phyloP scores from a whole-genome alignment of 2,329 filamentous ascomycete genomes.

The Colletotrichum shisoi region DNA sequence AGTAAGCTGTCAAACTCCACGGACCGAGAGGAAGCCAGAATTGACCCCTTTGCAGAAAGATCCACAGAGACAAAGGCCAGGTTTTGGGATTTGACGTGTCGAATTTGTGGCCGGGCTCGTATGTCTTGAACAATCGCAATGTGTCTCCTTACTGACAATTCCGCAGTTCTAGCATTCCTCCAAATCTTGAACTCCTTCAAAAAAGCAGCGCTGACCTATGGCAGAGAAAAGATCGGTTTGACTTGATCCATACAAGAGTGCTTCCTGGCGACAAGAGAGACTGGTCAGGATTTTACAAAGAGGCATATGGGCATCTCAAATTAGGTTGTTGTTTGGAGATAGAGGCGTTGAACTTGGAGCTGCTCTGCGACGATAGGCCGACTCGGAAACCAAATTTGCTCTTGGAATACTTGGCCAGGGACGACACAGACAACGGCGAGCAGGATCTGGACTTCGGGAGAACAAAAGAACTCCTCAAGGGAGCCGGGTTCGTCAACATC shows the following conservation, averaged over 20 bases:
- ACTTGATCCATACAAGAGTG: background rate
- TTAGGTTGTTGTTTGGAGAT: background rate
- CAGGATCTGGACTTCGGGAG: background rate
- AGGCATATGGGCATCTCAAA: background rate
- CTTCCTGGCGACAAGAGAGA: background rate
- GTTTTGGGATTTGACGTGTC: background rate
- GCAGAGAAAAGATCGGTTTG: background rate
- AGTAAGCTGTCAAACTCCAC: background rate
- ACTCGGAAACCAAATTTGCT: background rate
- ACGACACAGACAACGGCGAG: background rate
- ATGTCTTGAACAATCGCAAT: background rate
- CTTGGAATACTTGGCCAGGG: background rate
- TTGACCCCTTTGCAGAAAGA: background rate
- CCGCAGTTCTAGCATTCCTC: background rate
- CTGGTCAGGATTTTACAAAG: background rate
- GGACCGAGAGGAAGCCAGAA: background rate
- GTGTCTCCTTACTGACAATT: background rate
- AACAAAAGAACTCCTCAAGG: background rate
- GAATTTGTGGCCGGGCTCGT: background rate
- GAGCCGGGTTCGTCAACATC: background rate
- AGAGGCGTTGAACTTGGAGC: background rate
- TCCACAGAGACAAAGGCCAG: background rate
- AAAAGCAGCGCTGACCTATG: background rate
- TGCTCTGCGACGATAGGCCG: background rate
- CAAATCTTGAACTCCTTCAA: too few relatives aligned